Evolutionary conservation across 1,284 basidiomycete species (phyloP).

Genomic region (Apiotrichum akiyoshidainum): DNA sequence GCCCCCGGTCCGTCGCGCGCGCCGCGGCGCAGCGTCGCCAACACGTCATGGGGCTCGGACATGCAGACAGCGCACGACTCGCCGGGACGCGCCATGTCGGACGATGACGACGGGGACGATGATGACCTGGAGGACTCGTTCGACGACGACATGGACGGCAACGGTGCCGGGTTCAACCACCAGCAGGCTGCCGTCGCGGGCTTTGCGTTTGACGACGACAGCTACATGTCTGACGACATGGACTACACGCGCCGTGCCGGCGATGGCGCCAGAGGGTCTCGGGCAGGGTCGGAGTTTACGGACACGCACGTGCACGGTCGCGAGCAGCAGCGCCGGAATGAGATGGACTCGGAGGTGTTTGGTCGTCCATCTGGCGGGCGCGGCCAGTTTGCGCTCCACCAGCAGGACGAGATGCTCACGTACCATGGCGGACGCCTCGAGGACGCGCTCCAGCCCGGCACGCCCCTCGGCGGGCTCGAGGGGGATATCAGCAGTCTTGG

Average conservation of each 20-base stretch:
- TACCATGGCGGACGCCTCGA: constrained; percentile 46
- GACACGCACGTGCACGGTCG: constrained; percentile 5
- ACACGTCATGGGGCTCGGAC: constrained; percentile 41
- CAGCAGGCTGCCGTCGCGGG: constrained; percentile 3
- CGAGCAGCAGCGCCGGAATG: background rate
- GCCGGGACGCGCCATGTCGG: constrained; percentile 13
- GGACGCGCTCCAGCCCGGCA: constrained; percentile 31
- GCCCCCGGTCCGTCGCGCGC: background rate
- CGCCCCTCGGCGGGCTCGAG: background rate
- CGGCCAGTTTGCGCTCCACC: constrained; percentile 33
- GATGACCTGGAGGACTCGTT: constrained; percentile 15
- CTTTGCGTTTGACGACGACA: constrained; percentile 17
- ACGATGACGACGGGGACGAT: constrained; percentile 13
- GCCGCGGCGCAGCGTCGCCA: constrained; percentile 33
- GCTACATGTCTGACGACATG: constrained; percentile 13
- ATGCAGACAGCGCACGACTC: constrained; percentile 20
- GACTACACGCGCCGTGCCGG: background rate
- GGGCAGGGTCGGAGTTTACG: constrained; percentile 1
- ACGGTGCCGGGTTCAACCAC: background rate
- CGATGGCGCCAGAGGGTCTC: background rate
- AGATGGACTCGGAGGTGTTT: constrained; percentile 21
- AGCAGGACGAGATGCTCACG: constrained; percentile 50
- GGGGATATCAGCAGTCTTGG: constrained; percentile 1
- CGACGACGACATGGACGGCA: constrained; percentile 5
- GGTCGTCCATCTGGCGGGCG: constrained; percentile 7